These are phyloP conservation scores for Emmonsiellopsis sp. DNA, from an alignment of 2,329 filamentous ascomycete genomes.

Conservation along the genomic window DNA sequence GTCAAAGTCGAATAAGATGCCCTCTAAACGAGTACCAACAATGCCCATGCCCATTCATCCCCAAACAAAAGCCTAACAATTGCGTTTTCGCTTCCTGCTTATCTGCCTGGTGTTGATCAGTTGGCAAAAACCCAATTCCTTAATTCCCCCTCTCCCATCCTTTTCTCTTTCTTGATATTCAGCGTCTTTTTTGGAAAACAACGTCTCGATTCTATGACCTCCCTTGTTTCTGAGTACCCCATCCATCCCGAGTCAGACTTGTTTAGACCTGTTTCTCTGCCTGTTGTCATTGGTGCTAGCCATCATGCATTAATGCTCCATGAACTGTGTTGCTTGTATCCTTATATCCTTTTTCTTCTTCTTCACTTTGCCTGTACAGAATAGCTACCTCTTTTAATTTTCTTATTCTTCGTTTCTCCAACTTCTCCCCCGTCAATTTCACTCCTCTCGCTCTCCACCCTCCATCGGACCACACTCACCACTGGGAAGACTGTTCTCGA, in stretches of 20 bases:
- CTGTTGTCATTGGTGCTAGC: no score
- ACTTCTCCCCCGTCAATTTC: no score
- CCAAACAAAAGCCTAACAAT: background rate
- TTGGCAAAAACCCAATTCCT: background rate
- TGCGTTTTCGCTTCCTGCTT: background rate
- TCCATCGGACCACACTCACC: no score
- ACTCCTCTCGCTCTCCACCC: no score
- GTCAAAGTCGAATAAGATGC: conserved; percentile 25
- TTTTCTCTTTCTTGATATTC: background rate
- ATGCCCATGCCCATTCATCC: background rate
- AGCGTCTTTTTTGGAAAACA: background rate
- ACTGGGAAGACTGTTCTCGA: no score
- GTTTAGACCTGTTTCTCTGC: no score
- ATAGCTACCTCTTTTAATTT: no score
- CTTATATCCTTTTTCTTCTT: no score
- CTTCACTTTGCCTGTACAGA: no score
- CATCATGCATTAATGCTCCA: no score
- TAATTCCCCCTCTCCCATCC: background rate
- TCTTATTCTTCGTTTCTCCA: no score
- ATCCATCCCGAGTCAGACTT: background rate
- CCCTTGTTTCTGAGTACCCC: background rate
- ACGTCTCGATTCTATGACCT: background rate
- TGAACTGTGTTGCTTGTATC: no score
- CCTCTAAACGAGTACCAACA: background rate
- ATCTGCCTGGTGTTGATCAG: background rate